Evolutionary conservation across 371 early-diverging fungal genomes (phyloP), one percentile per base, ranked within the genome.

Genomic region (Rhizomucor pusillus): DNA sequence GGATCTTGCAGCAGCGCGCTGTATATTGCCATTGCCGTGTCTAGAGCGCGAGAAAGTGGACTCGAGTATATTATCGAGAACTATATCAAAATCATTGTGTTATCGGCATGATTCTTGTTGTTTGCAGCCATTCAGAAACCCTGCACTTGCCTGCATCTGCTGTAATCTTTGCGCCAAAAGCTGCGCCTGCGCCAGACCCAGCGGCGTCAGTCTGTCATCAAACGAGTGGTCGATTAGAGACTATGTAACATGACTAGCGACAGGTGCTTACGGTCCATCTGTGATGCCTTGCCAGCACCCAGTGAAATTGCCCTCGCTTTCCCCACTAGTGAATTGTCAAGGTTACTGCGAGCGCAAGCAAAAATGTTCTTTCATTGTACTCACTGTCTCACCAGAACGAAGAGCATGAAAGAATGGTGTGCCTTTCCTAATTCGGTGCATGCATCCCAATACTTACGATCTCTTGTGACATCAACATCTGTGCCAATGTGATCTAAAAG

Each of bases 301-400:
- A 12, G 41, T 24, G 19, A 37, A 18, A 40, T 51, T 51, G 25
- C 51, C 41, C 24, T 19, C n/a, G 51, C 51, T 51, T 51, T 51
- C 51, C 12, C 40, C 51, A 40, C 51, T 51, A 12, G 41, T 29
- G 7, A 29, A 3, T 3, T 3, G 3, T 5, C 29, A 29, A 29
- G 3, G 29, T 29, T 7, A 29, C 7, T 29, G 7, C 29, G 7
- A 29, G 3, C 29, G 7, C 29, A 7, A 29, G 29, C 29, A 29
- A 7, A 29, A n/a, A n/a, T n/a, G n/a, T 7, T 29, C 3, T 29
- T 29, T 29, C 29, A n/a, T n/a, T n/a, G 29, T 29, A 29, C 29
- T 3, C 7, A 29, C 29, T 29, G 29, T 29, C 29, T 29, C 29
- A 29, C 29, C 5, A 29, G 29, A 29, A 29, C n/a, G n/a, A n/a